Evolutionary conservation across 2,329 filamentous ascomycete species (phyloP).

Genomic region (Sarocladium strictum): DNA sequence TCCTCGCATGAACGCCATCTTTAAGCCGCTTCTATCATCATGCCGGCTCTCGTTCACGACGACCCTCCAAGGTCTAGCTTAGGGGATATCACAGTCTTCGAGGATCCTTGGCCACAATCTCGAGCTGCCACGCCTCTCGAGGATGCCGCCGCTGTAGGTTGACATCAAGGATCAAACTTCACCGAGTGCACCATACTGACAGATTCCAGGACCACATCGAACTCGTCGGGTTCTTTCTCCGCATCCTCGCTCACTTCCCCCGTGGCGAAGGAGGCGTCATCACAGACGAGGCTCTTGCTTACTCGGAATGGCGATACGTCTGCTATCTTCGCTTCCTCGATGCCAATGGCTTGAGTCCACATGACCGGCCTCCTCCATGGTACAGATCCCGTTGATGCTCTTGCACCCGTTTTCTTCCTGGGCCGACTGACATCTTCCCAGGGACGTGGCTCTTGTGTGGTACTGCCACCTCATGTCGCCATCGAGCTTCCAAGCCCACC

Average conservation of each 20-base stretch:
- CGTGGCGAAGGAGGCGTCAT: constrained; percentile 10
- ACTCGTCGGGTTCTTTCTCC: constrained; percentile 13
- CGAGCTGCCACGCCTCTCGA: constrained; percentile 2
- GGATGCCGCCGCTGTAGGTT: constrained; percentile 3
- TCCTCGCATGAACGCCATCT: neutral
- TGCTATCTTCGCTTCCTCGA: constrained; percentile 15
- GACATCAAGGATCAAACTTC: no score
- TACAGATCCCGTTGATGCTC: neutral
- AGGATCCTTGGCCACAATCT: constrained; percentile 2
- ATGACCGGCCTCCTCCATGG: constrained; percentile 15
- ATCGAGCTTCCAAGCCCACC: constrained; percentile 12
- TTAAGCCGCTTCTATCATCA: neutral
- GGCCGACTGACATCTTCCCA: neutral
- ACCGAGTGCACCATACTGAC: no score
- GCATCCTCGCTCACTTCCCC: constrained; percentile 13
- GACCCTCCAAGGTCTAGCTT: neutral
- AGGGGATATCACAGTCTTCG: constrained; percentile 2
- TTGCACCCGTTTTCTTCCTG: neutral
- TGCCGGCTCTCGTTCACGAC: constrained; percentile 4
- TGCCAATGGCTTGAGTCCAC: constrained; percentile 8
- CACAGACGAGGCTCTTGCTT: constrained; percentile 12
- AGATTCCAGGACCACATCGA: constrained; percentile 14
- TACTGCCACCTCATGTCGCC: constrained; percentile 16
- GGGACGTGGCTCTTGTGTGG: constrained; percentile 17
- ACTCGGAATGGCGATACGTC: constrained; percentile 16